phyloP scores from a whole-genome alignment of 768 basidiomycete species.

The Amanita inopinata region DNA sequence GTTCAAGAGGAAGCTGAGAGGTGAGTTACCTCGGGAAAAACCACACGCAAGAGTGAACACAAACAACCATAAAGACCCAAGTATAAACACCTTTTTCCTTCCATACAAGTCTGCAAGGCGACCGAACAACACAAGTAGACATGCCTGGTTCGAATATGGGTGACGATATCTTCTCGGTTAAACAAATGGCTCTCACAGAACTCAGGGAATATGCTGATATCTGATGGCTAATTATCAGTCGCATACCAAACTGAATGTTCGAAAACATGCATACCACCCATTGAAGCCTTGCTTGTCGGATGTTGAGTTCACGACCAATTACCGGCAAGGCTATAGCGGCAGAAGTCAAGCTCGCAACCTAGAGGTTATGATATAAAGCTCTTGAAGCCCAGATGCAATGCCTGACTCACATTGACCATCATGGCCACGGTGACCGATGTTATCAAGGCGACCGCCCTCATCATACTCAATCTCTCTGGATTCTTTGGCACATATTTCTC shows the following conservation, averaged over 20 bases:
- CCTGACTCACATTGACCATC: constrained; percentile 23
- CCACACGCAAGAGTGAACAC: constrained; percentile 56
- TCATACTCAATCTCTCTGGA: constrained; percentile 3
- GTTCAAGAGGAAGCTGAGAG: background rate
- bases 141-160: constrained; percentile 52
- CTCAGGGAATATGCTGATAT: constrained; percentile 56
- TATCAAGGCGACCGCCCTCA: constrained; percentile 16
- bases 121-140: constrained; percentile 67
- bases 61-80: constrained; percentile 44
- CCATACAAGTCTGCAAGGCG: constrained; percentile 78
- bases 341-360: constrained; percentile 36
- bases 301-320: constrained; percentile 38
- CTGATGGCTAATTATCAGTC: background rate
- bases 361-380: constrained; percentile 1
- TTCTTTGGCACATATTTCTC: background rate
- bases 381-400: background rate
- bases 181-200: constrained; percentile 30
- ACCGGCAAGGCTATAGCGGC: constrained; percentile 43
- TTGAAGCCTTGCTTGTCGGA: constrained; percentile 44
- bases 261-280: constrained; percentile 33
- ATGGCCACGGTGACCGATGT: constrained; percentile 30
- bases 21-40: constrained; percentile 42
- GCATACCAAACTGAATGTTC: constrained; percentile 11
- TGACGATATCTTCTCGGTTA: background rate
- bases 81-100: constrained; percentile 54